Conservation (phyloP, 441 rosid species). For the Viola pubescens region DNA sequence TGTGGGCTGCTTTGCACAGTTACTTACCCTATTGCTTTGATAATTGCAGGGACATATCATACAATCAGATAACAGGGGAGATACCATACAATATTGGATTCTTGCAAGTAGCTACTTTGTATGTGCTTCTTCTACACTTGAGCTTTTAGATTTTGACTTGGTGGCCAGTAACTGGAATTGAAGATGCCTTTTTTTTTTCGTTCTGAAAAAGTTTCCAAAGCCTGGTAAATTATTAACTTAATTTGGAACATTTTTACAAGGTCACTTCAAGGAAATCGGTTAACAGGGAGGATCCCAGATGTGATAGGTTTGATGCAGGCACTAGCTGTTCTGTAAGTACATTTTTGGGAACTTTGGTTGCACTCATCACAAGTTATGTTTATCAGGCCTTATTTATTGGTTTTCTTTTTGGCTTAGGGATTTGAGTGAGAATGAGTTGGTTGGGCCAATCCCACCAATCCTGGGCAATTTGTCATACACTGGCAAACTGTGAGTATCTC, state of each 20-base stretch:
- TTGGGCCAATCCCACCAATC: slow-evolving; percentile 75
- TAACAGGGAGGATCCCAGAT: slow-evolving; percentile 79
- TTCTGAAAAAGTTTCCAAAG: background rate
- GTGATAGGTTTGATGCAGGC: slow-evolving; percentile 97
- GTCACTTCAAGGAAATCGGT: slow-evolving; percentile 81
- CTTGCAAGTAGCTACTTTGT: slow-evolving; percentile 97
- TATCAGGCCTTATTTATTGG: too few species aligned
- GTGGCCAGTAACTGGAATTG: background rate
- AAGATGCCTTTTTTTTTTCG: background rate
- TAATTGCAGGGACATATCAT: slow-evolving; percentile 64
- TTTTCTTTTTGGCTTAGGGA: slow-evolving; percentile 36
- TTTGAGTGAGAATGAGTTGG: slow-evolving; percentile 75
- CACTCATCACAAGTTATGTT: background rate
- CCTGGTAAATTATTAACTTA: too few species aligned
- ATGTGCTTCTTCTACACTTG: slow-evolving; percentile 17
- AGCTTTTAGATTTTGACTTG: background rate
- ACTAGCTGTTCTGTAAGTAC: slow-evolving; percentile 80
- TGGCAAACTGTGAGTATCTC: slow-evolving; percentile 62
- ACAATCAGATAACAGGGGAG: slow-evolving; percentile 69
- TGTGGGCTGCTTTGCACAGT: background rate
- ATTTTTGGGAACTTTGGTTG: background rate
- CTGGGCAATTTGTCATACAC: slow-evolving; percentile 85
- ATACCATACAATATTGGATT: slow-evolving; percentile 90
- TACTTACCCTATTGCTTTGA: background rate
- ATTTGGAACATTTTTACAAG: slow-evolving; percentile 21